Conservation (phyloP, 148 eudicot genomes). For the Chenopodium suecicum region DNA sequence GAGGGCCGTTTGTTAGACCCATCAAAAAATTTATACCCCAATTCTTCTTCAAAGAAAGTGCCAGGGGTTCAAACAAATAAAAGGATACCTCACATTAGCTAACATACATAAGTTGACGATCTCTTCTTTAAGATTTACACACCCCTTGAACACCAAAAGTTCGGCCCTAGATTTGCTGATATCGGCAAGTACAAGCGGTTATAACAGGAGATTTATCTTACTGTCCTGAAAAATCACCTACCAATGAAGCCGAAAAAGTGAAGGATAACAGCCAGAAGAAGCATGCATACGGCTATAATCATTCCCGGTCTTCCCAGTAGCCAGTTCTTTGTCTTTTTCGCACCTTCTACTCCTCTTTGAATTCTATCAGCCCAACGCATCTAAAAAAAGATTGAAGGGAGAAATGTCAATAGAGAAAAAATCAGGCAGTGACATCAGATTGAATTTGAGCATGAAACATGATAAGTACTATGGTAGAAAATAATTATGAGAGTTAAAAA, state of each 20-base stretch:
- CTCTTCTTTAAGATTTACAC: slow-evolving; percentile 22
- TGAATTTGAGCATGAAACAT: background rate
- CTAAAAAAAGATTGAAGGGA: slow-evolving; percentile 37
- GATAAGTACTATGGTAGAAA: background rate
- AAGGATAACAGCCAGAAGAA: slow-evolving; percentile 72
- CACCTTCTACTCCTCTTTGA: slow-evolving; percentile 78
- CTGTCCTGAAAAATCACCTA: slow-evolving; percentile 27
- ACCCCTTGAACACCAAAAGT: background rate
- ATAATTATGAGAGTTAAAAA: background rate
- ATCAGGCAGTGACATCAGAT: background rate
- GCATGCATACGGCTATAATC: slow-evolving; percentile 80
- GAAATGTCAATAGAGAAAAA: background rate
- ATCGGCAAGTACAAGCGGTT: background rate
- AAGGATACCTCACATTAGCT: slow-evolving; percentile 23
- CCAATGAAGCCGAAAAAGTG: slow-evolving; percentile 85
- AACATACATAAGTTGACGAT: slow-evolving; percentile 11
- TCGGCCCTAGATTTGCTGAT: background rate
- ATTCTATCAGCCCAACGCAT: slow-evolving; percentile 95
- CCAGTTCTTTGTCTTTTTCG: slow-evolving; percentile 86
- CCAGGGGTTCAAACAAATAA: slow-evolving; percentile 19
- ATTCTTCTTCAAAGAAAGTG: background rate
- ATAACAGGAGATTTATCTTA: background rate
- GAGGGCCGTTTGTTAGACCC: background rate
- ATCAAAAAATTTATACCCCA: slow-evolving; percentile 16
- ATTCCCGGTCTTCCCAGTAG: slow-evolving; percentile 82